phyloP scores from a whole-genome alignment of 306 rosid species.

The Corylus heterophylla region DNA sequence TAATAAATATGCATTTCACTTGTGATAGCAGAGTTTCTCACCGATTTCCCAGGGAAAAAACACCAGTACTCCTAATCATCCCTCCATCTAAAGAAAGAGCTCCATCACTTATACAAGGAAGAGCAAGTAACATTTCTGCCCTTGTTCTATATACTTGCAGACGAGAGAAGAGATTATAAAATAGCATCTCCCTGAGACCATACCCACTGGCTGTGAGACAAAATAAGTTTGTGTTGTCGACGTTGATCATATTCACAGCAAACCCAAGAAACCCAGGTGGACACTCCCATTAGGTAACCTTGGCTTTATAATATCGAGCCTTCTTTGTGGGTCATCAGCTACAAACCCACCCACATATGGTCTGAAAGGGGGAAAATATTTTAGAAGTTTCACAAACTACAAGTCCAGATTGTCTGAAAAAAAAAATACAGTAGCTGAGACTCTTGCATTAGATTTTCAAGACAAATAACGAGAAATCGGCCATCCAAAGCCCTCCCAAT shows the following conservation, averaged over 20 bases:
- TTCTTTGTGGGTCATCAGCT: slow-evolving; percentile 63
- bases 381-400: slow-evolving; percentile 10
- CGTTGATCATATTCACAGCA: slow-evolving; percentile 81
- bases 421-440: slow-evolving; percentile 8
- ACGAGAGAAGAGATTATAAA: slow-evolving; percentile 72
- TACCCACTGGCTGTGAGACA: slow-evolving; percentile 60
- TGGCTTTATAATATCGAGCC: slow-evolving; percentile 77
- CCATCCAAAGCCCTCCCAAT: slow-evolving; percentile 73
- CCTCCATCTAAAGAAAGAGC: slow-evolving; percentile 96
- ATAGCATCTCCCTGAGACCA: slow-evolving; percentile 86
- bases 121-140: slow-evolving; percentile 72
- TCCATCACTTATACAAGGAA: slow-evolving; percentile 78
- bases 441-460: slow-evolving; percentile 57
- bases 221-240: slow-evolving; percentile 53
- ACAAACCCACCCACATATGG: slow-evolving; percentile 67
- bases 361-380: slow-evolving; percentile 34
- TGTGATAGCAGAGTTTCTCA: slow-evolving; percentile 33
- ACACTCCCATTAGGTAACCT: slow-evolving; percentile 71
- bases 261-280: slow-evolving; percentile 83
- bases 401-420: slow-evolving; percentile 15
- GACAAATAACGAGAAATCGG: slow-evolving; percentile 73
- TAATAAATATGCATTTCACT: slow-evolving; percentile 18
- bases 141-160: slow-evolving; percentile 82
- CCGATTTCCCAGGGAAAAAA: slow-evolving; percentile 72
- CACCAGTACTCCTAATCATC: slow-evolving; percentile 57